Evolutionary conservation across 2,329 filamentous ascomycete genomes (phyloP).

Genomic region (Sclerotinia minor): DNA sequence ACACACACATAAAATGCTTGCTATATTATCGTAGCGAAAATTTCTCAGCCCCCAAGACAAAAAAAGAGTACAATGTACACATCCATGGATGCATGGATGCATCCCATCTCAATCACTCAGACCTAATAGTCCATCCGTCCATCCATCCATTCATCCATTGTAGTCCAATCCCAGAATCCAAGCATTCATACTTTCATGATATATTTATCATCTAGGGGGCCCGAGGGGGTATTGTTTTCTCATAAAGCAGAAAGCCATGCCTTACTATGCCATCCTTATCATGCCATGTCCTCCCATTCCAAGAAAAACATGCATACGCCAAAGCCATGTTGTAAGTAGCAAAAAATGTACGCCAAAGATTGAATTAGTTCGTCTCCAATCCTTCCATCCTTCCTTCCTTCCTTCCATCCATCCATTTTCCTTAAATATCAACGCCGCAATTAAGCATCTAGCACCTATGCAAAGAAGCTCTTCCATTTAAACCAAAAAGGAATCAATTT

Average conservation of each 20-base stretch:
- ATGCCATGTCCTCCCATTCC: no score
- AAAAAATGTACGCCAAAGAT: conserved; percentile 9
- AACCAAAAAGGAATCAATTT: background rate
- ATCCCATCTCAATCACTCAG: no score
- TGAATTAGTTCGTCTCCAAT: background rate
- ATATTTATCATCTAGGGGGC: background rate
- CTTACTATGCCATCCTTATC: no score
- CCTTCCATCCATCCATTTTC: background rate
- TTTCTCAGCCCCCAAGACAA: no score
- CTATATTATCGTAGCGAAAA: no score
- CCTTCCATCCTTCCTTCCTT: background rate
- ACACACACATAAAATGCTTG: no score
- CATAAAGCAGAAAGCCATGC: background rate
- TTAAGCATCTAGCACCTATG: conserved; percentile 8
- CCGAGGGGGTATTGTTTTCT: conserved; percentile 2
- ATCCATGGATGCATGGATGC: no score
- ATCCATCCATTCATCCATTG: no score
- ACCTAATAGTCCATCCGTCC: no score
- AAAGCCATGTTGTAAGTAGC: conserved; percentile 17
- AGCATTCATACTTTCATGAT: no score
- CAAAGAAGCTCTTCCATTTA: conserved; percentile 17
- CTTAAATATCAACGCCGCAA: background rate
- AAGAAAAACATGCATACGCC: conserved; percentile 11
- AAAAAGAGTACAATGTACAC: no score
- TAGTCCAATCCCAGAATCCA: no score